Conservation (phyloP, 257 asterid genomes). For the Pogostemon cablin region DNA sequence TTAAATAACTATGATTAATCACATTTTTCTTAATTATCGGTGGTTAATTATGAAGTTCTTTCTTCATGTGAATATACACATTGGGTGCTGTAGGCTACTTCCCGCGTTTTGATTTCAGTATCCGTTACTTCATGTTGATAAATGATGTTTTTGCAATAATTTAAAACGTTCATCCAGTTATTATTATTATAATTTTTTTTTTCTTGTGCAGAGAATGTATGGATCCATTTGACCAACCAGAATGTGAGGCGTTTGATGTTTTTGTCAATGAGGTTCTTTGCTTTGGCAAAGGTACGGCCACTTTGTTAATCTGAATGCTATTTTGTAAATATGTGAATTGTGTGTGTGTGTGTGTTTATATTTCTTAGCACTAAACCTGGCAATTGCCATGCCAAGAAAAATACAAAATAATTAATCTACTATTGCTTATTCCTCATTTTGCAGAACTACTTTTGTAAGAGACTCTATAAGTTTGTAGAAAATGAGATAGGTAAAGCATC, state of each 20-base stretch:
- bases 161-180: background rate
- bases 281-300: conserved; percentile 68
- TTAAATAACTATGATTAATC: too few relatives aligned
- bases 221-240: conserved; percentile 93
- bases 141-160: background rate
- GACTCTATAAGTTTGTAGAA: too few relatives aligned
- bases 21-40: too few relatives aligned
- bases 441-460: too few relatives aligned
- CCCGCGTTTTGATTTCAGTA: too few relatives aligned
- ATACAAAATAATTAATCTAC: too few relatives aligned
- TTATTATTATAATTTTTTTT: background rate
- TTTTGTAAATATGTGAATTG: background rate
- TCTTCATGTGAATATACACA: background rate
- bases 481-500: too few relatives aligned
- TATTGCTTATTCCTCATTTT: too few relatives aligned
- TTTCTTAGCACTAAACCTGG: background rate
- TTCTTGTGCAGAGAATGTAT: conserved; percentile 65
- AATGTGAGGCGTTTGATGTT: conserved; percentile 84
- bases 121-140: too few relatives aligned
- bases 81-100: background rate
- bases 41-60: too few relatives aligned
- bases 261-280: conserved; percentile 82
- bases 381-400: too few relatives aligned
- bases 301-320: background rate
- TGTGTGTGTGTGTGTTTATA: background rate